A percentile compares a stretch with the other conserved stretches of the same genome.
phyloP scores from a whole-genome alignment of 202 grass and related monocot species.

The Setaria italica region DNA sequence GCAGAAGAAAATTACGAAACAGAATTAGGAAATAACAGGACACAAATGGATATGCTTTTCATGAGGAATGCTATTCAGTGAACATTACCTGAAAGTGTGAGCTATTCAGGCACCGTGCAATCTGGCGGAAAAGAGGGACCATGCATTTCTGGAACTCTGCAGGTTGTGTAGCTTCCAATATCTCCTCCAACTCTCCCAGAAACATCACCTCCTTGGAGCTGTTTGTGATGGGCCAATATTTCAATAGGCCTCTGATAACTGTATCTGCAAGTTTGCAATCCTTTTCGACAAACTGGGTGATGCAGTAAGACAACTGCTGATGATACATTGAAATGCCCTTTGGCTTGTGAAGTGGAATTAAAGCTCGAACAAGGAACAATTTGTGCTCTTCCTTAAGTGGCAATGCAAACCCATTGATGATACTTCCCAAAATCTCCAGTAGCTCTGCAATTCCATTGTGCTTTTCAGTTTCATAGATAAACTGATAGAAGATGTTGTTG shows the following conservation, averaged over 20 bases:
- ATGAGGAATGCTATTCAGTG: background rate
- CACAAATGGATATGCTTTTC: background rate
- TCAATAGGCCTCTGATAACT: constrained; percentile 85
- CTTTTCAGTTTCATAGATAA: constrained; percentile 95
- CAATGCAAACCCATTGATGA: constrained; percentile 92
- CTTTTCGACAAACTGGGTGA: constrained; percentile 91
- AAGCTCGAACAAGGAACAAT: constrained; percentile 71
- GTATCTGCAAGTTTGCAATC: constrained; percentile 89
- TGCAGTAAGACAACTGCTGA: constrained; percentile 83
- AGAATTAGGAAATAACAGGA: constrained; percentile 2
- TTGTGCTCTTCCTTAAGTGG: constrained; percentile 97
- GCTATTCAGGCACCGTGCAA: constrained; percentile 75
- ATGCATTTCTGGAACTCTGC: constrained; percentile 93
- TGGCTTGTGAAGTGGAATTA: constrained; percentile 91
- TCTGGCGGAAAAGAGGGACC: constrained; percentile 89
- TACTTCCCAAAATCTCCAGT: constrained; percentile 96
- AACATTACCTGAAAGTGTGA: constrained; percentile 88
- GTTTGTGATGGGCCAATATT: constrained; percentile 93
- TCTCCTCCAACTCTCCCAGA: constrained; percentile 86
- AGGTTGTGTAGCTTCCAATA: constrained; percentile 82
- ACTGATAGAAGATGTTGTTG: constrained; percentile 97
- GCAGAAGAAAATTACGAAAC: background rate
- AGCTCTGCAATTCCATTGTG: constrained; percentile 91
- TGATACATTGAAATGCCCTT: constrained; percentile 74
- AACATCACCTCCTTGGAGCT: constrained; percentile 94